Base-by-base conservation (phyloP, 2,329 filamentous ascomycete genomes). In the Aureobasidium sp. region DNA sequence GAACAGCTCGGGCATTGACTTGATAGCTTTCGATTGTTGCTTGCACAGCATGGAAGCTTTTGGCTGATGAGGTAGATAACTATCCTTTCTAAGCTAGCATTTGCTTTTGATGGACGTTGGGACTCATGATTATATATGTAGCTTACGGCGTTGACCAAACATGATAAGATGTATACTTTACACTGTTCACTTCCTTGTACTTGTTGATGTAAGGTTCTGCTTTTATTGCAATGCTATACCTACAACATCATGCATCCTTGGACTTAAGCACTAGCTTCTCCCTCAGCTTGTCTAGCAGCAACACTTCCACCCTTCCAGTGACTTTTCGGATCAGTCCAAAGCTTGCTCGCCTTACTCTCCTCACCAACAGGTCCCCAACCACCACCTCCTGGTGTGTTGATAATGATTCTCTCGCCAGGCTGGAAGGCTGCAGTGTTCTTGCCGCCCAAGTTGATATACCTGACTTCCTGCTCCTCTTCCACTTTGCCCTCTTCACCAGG, bases 361-460 rank as follows among this genome's bases (percentile, higher is more conserved):
- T 82, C 78, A 0, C 85, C 87, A 0, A 79, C 76, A 42, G 74
- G 75, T 0, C 88, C 89, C 88, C 88, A 93, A 0, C 86, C 90
- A 45, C 90, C 90, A 59, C 90, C 90, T 34, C 90, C 90, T 3
- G 90, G 90, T 5, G 90, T 93, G 65, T 81, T 81, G 21, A 94
- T 79, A 61, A 93, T 88, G 68, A 93, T 91, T 7, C 88, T 78
- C 70, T 94, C 90, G 0, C 90, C 90, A 0, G 85, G 79, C 69
- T 84, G 79, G 88, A 93, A 91, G 13, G 82, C 80, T 13, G 88
- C 89, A 30, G 85, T 90, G 67, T 92, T 93, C 79, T 93, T 93
- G 1, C 85, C 88, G 0, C 89, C 89, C 42, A 92, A 71, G 68
- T 89, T 91, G 69, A 92, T 86, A 57, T 80, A 78, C 42, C 86